These are phyloP conservation scores for Cyclostephanos tholiformis DNA, from an alignment of 108 stramenopile species.

Conservation along the genomic window DNA sequence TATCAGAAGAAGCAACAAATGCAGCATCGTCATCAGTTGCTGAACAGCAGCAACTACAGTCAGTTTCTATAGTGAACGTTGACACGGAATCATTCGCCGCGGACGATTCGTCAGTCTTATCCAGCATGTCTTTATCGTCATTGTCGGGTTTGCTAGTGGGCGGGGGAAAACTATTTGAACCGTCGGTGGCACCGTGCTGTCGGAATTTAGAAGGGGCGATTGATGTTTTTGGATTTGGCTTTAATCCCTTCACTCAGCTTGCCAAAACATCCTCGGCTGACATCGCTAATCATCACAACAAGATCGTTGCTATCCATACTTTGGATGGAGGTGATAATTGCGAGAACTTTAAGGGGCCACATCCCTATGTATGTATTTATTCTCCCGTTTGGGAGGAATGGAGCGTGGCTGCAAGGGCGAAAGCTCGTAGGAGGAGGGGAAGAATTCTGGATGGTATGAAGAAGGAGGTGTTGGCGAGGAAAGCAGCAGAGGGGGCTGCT, in stretches of 20 bases:
- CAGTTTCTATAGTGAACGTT: not conserved
- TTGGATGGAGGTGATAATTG: constrained; percentile 30
- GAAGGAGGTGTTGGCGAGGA: not conserved
- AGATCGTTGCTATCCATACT: not conserved
- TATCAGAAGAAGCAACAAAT: constrained; percentile 1
- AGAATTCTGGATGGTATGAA: constrained; percentile 8
- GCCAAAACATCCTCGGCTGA: constrained; percentile 8
- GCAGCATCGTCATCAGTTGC: not conserved
- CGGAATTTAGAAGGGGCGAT: constrained; percentile 78
- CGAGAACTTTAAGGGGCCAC: constrained; percentile 18
- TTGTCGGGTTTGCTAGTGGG: constrained; percentile 14
- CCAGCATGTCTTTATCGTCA: constrained; percentile 27
- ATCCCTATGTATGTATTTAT: constrained; percentile 59
- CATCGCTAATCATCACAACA: not conserved
- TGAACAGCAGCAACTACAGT: not conserved
- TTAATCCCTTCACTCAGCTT: constrained; percentile 45
- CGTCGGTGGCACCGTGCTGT: constrained; percentile 38
- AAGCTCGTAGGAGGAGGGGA: constrained; percentile 35
- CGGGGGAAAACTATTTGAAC: constrained; percentile 30
- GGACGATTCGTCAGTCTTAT: constrained; percentile 16
- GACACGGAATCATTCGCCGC: constrained; percentile 10
- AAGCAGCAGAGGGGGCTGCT: not conserved
- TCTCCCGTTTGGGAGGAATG: constrained; percentile 65
- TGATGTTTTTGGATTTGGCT: constrained; percentile 76
- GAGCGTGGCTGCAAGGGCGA: constrained; percentile 38